Evolutionary conservation across 345 rosid genomes (phyloP), one percentile per base, ranked within the genome.

Genomic region (Erysimum cheiranthoides): DNA sequence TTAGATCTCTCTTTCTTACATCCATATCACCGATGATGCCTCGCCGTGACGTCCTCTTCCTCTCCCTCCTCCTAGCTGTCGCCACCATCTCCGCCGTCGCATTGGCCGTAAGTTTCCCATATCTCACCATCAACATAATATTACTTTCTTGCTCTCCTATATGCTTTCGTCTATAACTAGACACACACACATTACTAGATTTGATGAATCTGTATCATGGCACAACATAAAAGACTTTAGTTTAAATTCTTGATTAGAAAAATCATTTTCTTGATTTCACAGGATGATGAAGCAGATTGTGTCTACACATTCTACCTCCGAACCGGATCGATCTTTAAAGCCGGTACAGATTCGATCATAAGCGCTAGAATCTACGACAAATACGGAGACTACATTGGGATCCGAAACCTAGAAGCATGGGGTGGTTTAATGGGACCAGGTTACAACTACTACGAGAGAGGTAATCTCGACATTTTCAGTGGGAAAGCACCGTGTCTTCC

Each of bases 381-480:
- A 17, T 17, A 77, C 64, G 97, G 97, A 3, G 68, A 81, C 27
- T 8, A 10, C 60, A 38, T 88, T 1, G 69, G 68, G 73, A 85
- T 92, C 82, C 0, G 30, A 4, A 60, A 95, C 70, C 81, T 90
- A 6, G 86, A 81, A 70, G 78, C 85, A 0, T 92, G 97, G 97
- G 99, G 96, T 2, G 99, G 99, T 6, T 56, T 95, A n/a, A 90
- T 95, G 98, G 89, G 78, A 2, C 68, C 82, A 8, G 87, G 80
- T 0, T 69, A 95, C 88, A 81, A 86, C 79, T 90, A 92, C 81
- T 95, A 70, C 84, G 99, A 95, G 89, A 85, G 97, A 80, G 88
- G 98, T 16, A 90, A 92, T 80, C 70, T 95, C 34, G 98, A 95
- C 81, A 84, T 95, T 63, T 92, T 95, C 85, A 86, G 93, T 27